Evolutionary conservation across 345 rosid genomes (phyloP).

Genomic region (Linum usitatissimum): DNA sequence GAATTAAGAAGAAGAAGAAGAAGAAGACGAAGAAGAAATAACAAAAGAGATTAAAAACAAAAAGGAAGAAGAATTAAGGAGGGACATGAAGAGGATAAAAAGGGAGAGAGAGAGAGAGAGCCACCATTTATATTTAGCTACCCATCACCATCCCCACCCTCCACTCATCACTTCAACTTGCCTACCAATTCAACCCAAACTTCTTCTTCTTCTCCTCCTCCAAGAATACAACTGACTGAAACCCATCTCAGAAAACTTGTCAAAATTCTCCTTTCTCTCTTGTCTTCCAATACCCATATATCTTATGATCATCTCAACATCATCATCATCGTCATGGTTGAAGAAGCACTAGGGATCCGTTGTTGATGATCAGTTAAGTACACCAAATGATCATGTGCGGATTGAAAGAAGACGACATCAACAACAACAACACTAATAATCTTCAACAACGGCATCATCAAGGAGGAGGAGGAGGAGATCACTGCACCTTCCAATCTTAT

Average conservation of each 20-base stretch:
- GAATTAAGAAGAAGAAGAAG: too few relatives aligned
- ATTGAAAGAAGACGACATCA: constrained; percentile 47
- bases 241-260: too few relatives aligned
- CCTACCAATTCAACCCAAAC: background rate
- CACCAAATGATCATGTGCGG: constrained; percentile 28
- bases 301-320: too few relatives aligned
- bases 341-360: background rate
- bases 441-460: too few relatives aligned
- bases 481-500: constrained; percentile 29
- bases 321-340: too few relatives aligned
- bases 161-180: background rate
- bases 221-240: background rate
- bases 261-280: too few relatives aligned
- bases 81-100: background rate
- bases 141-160: background rate
- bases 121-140: background rate
- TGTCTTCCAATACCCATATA: too few relatives aligned
- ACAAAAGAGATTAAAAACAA: background rate
- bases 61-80: background rate
- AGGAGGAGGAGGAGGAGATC: background rate
- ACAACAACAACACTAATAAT: background rate
- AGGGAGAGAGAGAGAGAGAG: background rate
- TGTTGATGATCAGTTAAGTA: background rate
- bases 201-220: background rate
- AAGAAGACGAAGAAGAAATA: background rate